Base-by-base conservation (phyloP, 2,329 filamentous ascomycete genomes). In the Pezicula neosporulosa region DNA sequence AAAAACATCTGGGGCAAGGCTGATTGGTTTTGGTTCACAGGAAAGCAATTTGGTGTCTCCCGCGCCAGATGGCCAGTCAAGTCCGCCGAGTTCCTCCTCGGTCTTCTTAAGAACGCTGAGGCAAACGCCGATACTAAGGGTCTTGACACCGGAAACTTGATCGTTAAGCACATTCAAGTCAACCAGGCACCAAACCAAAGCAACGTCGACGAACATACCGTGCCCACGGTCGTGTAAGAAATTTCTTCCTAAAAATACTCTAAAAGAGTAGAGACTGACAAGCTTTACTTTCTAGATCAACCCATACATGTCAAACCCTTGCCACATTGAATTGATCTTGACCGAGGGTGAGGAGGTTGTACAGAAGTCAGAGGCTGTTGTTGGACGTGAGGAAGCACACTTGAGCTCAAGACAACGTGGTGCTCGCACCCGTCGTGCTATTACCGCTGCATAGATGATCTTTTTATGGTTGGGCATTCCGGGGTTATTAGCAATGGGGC, bases 141-240 rank as follows among this genome's bases (percentile, higher is more conserved):
- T 70, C 90, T 96, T 71, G 91, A 99, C 80, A 97, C 92, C 72
- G 87, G 86, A 80, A 95, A 95, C 84, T 83, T 99, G 72, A 80
- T 97, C 73, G 89, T 99, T 81, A 97, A 97, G 90, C 95, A 97
- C 89, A 99, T 99, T 81, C 94, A 99, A 83, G 94, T 99, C 85
- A 99, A 99, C 90, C 94, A 99, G 85, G 95, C 94, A 68, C 94
- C 94, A 71, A 97, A 68, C 94, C 94, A 71, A 97, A 97, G 88
- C 93, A 97, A 85, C 87, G 94, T 75, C 86, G 94, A 81, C 88
- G 94, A 77, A 99, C 94, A 73, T 99, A 99, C 89, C 92, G 94
- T 86, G 95, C 95, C 63, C 94, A 99, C 85, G 94, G 94, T 86
- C 91, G 94, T 83, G 93, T 97, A 95, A 70, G 92, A 90, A 60